Evolutionary conservation across 129 eudicot species (phyloP), one percentile per base, ranked within the genome.

Genomic region (Flaveria robusta): DNA sequence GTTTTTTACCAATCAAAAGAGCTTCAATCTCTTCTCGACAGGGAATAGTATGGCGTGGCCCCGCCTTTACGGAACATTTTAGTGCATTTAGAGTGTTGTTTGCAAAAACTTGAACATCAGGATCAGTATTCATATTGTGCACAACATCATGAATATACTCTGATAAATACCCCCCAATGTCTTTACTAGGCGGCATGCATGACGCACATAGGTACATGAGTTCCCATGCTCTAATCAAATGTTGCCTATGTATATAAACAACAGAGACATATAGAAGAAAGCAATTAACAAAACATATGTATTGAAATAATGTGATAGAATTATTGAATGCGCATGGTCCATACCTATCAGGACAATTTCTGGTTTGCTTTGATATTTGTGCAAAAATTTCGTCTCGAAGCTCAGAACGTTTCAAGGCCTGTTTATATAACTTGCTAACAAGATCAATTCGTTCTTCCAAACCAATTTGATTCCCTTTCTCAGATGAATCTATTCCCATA

Each of bases 141-240:
- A 96, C 96, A 65, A 91, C 92, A 76, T 81, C 86, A 37, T 95
- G 97, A 42, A 89, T 83, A 77, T 95, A 95, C 74, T 91, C 97
- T 6, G 97, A 91, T 69, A 95, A 82, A 82, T 91, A 95, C 42
- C 89, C 96, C 23, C 90, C 97, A 68, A 95, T 87, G 56, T 95
- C 97, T 83, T 95, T 95, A 88, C 93, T 87, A 77, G 99, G 99
- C 24, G 96, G 97, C 99, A 95, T 91, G 83, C 96, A 95, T 29
- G 97, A 95, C 66, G 97, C 94, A 85, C 99, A 95, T 68, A 95
- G 77, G 72, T 89, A 91, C 97, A 95, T 95, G 31, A 95, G 88
- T 72, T 95, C 99, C 99, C 99, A 95, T 23, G 97, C 97, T 81
- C 85, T 91, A n/a, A 91, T 76, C 69, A 91, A 81, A 78, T 85